Percentiles rank a stretch among this genome's conserved stretches.
These are phyloP conservation scores for Nakaseomyces nivariensis DNA, from an alignment of 1,139 yeast species.

Conservation along the genomic window DNA sequence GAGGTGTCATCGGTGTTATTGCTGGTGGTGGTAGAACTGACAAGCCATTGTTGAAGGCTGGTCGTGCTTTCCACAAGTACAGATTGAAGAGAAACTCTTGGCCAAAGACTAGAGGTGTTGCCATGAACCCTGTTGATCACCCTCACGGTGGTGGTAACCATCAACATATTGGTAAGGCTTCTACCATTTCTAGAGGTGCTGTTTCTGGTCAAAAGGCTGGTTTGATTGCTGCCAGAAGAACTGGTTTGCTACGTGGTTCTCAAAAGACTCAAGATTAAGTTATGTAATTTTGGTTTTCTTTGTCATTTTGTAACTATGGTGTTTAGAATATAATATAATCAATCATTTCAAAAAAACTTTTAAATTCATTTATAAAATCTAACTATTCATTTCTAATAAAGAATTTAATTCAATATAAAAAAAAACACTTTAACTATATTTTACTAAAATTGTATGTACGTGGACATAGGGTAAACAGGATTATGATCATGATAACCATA, in stretches of 20 bases:
- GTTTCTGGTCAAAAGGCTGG: constrained; percentile 99
- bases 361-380: neutral
- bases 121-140: constrained; percentile 99
- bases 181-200: constrained; percentile 99
- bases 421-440: too few relatives aligned
- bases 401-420: neutral
- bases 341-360: constrained; percentile 4
- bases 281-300: constrained; percentile 9
- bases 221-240: constrained; percentile 99
- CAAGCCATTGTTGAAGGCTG: constrained; percentile 98
- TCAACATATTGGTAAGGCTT: constrained; percentile 99
- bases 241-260: constrained; percentile 96
- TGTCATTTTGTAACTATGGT: constrained; percentile 7
- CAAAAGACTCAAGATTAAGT: constrained; percentile 8
- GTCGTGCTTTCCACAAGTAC: constrained; percentile 99
- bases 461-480: too few relatives aligned
- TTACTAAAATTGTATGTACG: too few relatives aligned
- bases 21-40: constrained; percentile 99
- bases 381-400: neutral
- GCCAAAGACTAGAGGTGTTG: constrained; percentile 99
- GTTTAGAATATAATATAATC: constrained; percentile 5
- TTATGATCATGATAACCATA: too few relatives aligned
- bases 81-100: constrained; percentile 98
- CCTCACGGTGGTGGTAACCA: constrained; percentile 99
- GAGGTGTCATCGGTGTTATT: constrained; percentile 99